phyloP scores from a whole-genome alignment of 2,329 filamentous ascomycete species.

The Ophiostoma pallidulum region DNA sequence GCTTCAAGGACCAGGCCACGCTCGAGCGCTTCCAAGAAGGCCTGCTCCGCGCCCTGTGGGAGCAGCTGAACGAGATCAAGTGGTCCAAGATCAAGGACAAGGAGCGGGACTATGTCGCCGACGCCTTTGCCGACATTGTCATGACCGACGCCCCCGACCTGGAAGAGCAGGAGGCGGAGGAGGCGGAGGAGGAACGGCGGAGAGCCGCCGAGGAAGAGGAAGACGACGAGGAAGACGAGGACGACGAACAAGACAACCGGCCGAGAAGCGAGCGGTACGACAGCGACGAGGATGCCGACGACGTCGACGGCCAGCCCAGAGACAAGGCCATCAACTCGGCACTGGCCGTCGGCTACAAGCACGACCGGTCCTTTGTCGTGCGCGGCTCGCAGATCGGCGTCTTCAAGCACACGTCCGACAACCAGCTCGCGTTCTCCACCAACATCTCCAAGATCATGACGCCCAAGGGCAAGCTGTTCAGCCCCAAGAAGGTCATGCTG shows the following conservation, averaged over 20 bases:
- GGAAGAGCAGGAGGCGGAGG: constrained; percentile 31
- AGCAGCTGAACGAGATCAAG: constrained; percentile 87
- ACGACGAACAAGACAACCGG: constrained; percentile 49
- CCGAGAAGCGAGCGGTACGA: constrained; percentile 48
- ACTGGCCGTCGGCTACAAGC: constrained; percentile 91
- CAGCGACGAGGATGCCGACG: constrained; percentile 60
- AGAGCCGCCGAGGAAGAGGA: constrained; percentile 28
- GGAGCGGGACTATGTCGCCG: constrained; percentile 87
- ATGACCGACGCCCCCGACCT: constrained; percentile 68
- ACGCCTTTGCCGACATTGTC: constrained; percentile 87
- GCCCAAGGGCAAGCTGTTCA: constrained; percentile 76
- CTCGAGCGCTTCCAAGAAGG: constrained; percentile 87
- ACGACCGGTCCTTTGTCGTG: constrained; percentile 94
- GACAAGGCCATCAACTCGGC: constrained; percentile 82
- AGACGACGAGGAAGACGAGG: constrained; percentile 43
- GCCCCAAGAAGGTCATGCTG: constrained; percentile 93
- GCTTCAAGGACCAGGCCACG: constrained; percentile 75
- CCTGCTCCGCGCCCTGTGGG: constrained; percentile 92
- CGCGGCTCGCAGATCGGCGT: constrained; percentile 97
- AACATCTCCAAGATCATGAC: constrained; percentile 96
- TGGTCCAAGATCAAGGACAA: constrained; percentile 90
- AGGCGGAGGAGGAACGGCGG: constrained; percentile 27
- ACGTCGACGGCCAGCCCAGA: constrained; percentile 60
- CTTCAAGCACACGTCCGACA: constrained; percentile 91
- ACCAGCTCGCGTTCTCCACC: constrained; percentile 89